Conservation (phyloP, 2,329 filamentous ascomycete species). For the Fusarium incarnatum region DNA sequence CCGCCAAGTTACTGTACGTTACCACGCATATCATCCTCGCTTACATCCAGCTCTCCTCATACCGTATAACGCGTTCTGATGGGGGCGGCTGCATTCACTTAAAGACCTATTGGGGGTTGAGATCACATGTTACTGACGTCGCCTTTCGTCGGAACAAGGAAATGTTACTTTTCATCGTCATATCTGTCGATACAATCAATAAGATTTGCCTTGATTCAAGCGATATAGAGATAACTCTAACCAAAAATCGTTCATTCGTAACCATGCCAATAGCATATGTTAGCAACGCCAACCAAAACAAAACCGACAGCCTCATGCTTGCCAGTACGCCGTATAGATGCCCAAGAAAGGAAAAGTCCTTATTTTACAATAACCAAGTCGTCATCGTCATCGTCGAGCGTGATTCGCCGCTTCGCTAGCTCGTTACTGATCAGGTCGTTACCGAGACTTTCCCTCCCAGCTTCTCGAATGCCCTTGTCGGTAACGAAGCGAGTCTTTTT, state of each 20-base stretch:
- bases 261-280: conserved; percentile 34
- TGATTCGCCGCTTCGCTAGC: conserved; percentile 51
- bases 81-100: conserved; percentile 5
- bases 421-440: conserved; percentile 67
- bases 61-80: neutral
- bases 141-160: conserved; percentile 4
- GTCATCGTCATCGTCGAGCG: conserved; percentile 61
- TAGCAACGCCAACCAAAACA: conserved; percentile 35
- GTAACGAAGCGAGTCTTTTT: conserved; percentile 87
- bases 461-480: conserved; percentile 80
- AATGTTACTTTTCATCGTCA: neutral
- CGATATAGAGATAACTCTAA: conserved; percentile 36
- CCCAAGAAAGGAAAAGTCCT: conserved; percentile 20
- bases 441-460: conserved; percentile 78
- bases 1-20: neutral
- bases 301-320: conserved; percentile 29
- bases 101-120: conserved; percentile 3
- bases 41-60: neutral
- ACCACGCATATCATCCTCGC: neutral
- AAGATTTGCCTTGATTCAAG: conserved; percentile 30
- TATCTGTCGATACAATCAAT: conserved; percentile 13
- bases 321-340: conserved; percentile 33
- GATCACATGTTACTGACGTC: conserved; percentile 14
- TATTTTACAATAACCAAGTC: conserved; percentile 62
- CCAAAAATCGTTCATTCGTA: conserved; percentile 43